Evolutionary conservation across 2,329 filamentous ascomycete species (phyloP), one percentile per base, ranked within the genome.

Genomic region (Coleophoma crateriformis): DNA sequence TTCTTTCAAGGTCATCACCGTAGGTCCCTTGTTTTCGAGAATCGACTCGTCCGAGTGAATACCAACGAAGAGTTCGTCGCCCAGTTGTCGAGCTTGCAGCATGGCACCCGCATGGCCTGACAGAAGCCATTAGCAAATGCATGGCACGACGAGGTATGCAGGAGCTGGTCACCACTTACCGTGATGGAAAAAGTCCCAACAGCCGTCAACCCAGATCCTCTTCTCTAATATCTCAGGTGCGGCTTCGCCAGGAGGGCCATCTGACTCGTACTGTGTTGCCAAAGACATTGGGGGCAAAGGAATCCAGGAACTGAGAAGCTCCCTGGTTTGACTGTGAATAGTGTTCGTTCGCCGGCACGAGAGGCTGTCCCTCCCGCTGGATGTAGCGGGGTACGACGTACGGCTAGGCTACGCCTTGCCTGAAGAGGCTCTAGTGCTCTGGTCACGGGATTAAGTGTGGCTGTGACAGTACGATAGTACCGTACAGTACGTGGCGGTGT

Each of bases 151-250:
- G 7, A 8, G 12, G 13, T 13, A 33, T 34, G 34, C 38, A 39
- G 46, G 38, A 34, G 41, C 11, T 47, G 33, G 37, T 22, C 27
- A 17, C 50, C 22, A 60, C 72, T 58, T 69, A 90, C 88, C 94
- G 68, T 97, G 94, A 68, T 99, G 94, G 72, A 91, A 95, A 71
- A 99, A 99, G 74, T 99, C 94, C 73, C 96, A 99, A 77, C 94
- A 99, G 55, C 94, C 94, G 68, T 99, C 94, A 22, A 99, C 88
- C 95, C 95, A 99, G 63, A 99, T 88, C 58, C 92, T 84, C 61
- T 88, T 83, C 50, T 85, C 77, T 7, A 64, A 53, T 15, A 67
- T 56, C 48, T 62, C 60, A n/a, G 60, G 53, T 7, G 63, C 62
- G 19, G 62, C 51, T 7, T 63, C 57, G 6, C 63, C 63, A 39